A percentile compares a stretch with the other conserved stretches of the same genome.
Evolutionary conservation across 805 yeast genomes (phyloP).

Genomic region (Kazachstania bromeliacearum): DNA sequence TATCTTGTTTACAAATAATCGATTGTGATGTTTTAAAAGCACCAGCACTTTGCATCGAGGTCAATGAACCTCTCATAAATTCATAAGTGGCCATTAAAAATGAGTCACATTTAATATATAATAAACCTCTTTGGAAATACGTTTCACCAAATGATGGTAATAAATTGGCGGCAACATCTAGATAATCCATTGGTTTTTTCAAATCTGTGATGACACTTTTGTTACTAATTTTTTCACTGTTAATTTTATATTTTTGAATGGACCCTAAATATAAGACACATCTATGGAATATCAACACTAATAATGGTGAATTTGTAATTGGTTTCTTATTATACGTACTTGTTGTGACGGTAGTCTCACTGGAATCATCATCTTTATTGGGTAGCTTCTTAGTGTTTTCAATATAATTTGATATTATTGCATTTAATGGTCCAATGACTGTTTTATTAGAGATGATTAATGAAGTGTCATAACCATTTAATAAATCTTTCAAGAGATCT

Average conservation of each 20-base stretch:
- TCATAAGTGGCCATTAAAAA: constrained; percentile 19
- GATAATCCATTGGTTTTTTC: constrained; percentile 37
- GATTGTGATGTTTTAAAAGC: constrained; percentile 40
- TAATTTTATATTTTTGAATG: constrained; percentile 45
- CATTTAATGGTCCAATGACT: not conserved
- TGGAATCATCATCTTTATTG: too few species aligned
- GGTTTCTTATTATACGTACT: too few species aligned
- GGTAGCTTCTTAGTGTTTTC: constrained; percentile 1
- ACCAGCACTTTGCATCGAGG: constrained; percentile 40
- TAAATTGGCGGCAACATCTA: constrained; percentile 44
- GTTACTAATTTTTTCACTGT: constrained; percentile 36
- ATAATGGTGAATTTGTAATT: too few species aligned
- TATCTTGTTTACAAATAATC: constrained; percentile 30
- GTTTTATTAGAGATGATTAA: constrained; percentile 9
- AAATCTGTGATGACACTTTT: constrained; percentile 34
- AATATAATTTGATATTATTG: not conserved
- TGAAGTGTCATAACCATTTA: constrained; percentile 7
- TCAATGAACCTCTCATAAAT: constrained; percentile 42
- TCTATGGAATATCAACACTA: constrained; percentile 12
- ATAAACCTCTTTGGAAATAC: constrained; percentile 27
- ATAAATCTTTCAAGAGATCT: constrained; percentile 26
- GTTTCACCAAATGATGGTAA: constrained; percentile 62
- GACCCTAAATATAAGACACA: constrained; percentile 44
- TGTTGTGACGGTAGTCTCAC: too few species aligned
- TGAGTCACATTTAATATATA: constrained; percentile 20